Evolutionary conservation across 169 alveolate genomes (phyloP), one percentile per base, ranked within the genome.

Genomic region (Nephromyces sp.): DNA sequence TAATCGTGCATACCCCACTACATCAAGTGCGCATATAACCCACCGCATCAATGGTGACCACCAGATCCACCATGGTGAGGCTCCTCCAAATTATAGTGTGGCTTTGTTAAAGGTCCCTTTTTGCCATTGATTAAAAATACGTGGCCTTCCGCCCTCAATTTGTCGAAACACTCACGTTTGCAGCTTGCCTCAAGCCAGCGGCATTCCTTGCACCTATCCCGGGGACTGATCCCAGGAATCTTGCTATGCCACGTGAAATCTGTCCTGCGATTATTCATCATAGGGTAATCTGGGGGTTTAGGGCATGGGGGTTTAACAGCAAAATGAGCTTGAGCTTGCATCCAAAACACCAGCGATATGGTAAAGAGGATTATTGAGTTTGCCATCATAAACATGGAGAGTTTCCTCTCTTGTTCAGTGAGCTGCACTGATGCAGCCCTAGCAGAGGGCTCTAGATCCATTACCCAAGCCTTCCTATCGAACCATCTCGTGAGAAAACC

Each of bases 231-330:
- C n/a, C 57, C 57, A 73, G 84, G 75, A 57, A 85, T 32, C 52
- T 88, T 85, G 29, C 92, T 90, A 63, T 83, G 93, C 93, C 93
- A 84, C 0, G 92, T 88, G 72, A 88, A 87, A 74, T 88, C 93
- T 78, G 83, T 84, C 57, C 78, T 68, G 32, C 90, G 78, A 78
- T 86, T 86, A 68, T 83, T 81, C 8, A 74, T 32, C 2, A 70
- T 70, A 1, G 61, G 84, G 52, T 73, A 79, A 75, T 63, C 88
- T 87, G 75, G 68, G 75, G 34, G 72, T 68, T 57, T 72, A 66
- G 63, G 86, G 74, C 75, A 72, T 1, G 88, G 86, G 29, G 86
- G 84, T 69, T 83, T 83, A 70, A 72, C 70, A 15, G 77, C 77
- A 52, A 75, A 73, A 74, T 83, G 88, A 21, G 64, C 70, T 32